A percentile compares a stretch with the other conserved stretches of the same genome.
phyloP scores from a whole-genome alignment of 768 basidiomycete species.

The Leccinum subgranulosum region DNA sequence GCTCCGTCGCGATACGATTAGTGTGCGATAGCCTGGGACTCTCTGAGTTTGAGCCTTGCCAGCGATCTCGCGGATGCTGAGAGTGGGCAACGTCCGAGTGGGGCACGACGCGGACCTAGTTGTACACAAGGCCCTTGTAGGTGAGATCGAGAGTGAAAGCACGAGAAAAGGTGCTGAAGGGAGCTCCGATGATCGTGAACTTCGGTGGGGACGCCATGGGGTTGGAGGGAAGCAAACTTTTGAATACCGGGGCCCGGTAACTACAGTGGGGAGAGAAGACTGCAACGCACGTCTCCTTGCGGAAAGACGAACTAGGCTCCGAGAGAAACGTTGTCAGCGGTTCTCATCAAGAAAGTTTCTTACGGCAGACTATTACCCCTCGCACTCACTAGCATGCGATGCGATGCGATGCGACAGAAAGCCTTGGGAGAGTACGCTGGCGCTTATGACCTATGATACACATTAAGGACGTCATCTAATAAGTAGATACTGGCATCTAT shows the following conservation, averaged over 20 bases:
- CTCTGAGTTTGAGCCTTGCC: slow-evolving; percentile 26
- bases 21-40: slow-evolving; percentile 24
- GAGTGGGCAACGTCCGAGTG: slow-evolving; percentile 30
- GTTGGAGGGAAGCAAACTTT: background rate
- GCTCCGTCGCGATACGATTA: slow-evolving; percentile 20
- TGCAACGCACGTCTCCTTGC: too few species aligned
- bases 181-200: too few species aligned
- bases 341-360: background rate
- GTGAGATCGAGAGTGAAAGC: too few species aligned
- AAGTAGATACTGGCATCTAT: background rate
- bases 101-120: slow-evolving; percentile 8
- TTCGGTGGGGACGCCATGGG: too few species aligned
- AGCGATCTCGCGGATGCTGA: slow-evolving; percentile 18
- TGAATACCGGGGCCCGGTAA: background rate
- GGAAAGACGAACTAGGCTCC: too few species aligned
- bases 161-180: too few species aligned
- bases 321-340: too few species aligned
- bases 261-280: background rate
- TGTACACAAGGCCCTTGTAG: too few species aligned
- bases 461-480: background rate
- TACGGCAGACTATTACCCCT: background rate
- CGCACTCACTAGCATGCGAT: too few species aligned
- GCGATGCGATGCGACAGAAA: too few species aligned
- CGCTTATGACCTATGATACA: background rate
- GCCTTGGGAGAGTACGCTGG: background rate